Percentiles rank a stretch among this genome's conserved stretches.
Conservation (phyloP, 352 stramenopile species). For the Phytopythium cucurbitacearum region DNA sequence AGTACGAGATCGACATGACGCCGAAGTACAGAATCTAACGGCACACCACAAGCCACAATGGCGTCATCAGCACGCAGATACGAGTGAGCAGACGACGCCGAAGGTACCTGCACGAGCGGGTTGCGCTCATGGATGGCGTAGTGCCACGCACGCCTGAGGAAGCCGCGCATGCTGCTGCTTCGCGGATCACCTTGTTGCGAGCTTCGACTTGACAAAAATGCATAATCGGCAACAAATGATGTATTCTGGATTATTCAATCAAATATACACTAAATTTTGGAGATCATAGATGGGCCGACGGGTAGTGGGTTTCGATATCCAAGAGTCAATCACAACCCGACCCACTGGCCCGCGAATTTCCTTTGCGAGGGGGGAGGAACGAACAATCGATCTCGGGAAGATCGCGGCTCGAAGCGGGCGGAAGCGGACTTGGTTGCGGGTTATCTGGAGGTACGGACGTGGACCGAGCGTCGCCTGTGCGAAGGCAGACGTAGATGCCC, state of each 20-base stretch:
- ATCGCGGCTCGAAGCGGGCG: conserved; percentile 4
- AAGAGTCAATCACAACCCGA: conserved; percentile 12
- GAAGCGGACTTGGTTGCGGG: not conserved
- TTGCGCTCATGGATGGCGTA: conserved; percentile 71
- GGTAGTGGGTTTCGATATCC: not conserved
- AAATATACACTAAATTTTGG: too few relatives aligned
- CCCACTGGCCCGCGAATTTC: conserved; percentile 8
- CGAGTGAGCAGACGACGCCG: not conserved
- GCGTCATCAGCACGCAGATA: not conserved
- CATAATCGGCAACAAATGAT: too few relatives aligned
- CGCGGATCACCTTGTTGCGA: too few relatives aligned
- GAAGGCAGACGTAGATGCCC: not conserved
- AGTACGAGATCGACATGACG: conserved; percentile 67
- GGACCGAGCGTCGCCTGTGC: not conserved
- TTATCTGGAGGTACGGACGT: too few relatives aligned
- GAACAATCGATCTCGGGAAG: conserved; percentile 8
- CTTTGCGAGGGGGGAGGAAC: conserved; percentile 10
- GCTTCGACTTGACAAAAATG: too few relatives aligned
- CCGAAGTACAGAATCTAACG: conserved; percentile 75
- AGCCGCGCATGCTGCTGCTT: conserved; percentile 12
- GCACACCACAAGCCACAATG: not conserved
- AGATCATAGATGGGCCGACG: too few relatives aligned
- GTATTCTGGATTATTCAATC: too few relatives aligned
- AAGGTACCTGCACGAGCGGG: conserved; percentile 54
- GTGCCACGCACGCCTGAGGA: conserved; percentile 29